Evolutionary conservation across 2,329 filamentous ascomycete genomes (phyloP).

Genomic region (Stagonosporopsis tanaceti): DNA sequence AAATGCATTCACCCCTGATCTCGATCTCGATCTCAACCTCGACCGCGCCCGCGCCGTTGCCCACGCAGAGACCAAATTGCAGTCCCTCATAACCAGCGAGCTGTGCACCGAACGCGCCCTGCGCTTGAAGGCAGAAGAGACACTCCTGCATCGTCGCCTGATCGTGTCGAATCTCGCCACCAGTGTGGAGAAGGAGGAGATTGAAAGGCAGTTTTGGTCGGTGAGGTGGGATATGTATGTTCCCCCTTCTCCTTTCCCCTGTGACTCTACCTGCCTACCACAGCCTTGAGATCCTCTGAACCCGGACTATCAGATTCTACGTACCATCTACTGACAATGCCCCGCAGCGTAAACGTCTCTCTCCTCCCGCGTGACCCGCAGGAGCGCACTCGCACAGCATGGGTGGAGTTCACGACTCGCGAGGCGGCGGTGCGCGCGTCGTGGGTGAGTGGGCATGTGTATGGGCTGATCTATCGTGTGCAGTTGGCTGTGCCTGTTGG

Average conservation of each 20-base stretch:
- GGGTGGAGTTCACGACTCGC: conserved; percentile 3
- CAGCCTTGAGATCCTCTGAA: not conserved
- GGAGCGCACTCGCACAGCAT: conserved; percentile 33
- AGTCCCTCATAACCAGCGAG: conserved; percentile 18
- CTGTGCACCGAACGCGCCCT: conserved; percentile 22
- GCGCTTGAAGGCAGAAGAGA: conserved; percentile 17
- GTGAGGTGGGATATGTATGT: conserved; percentile 32
- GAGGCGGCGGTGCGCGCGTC: conserved; percentile 3
- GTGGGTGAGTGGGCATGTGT: not conserved
- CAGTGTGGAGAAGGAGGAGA: conserved; percentile 25
- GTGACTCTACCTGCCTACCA: not conserved
- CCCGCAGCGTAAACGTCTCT: conserved; percentile 26
- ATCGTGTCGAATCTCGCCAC: conserved; percentile 41
- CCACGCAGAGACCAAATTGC: conserved; percentile 18
- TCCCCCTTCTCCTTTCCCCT: not conserved
- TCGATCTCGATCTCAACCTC: not conserved
- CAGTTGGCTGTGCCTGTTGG: not conserved
- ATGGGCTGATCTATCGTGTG: conserved; percentile 1
- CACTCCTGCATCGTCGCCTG: conserved; percentile 22
- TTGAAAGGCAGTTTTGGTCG: conserved; percentile 25
- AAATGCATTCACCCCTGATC: not conserved
- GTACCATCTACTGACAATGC: conserved; percentile 2
- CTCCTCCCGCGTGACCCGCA: conserved; percentile 29
- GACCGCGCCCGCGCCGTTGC: conserved; percentile 18
- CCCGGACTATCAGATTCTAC: too few relatives aligned